Base-by-base conservation (phyloP, 257 asterid species). In the Echium plantagineum region DNA sequence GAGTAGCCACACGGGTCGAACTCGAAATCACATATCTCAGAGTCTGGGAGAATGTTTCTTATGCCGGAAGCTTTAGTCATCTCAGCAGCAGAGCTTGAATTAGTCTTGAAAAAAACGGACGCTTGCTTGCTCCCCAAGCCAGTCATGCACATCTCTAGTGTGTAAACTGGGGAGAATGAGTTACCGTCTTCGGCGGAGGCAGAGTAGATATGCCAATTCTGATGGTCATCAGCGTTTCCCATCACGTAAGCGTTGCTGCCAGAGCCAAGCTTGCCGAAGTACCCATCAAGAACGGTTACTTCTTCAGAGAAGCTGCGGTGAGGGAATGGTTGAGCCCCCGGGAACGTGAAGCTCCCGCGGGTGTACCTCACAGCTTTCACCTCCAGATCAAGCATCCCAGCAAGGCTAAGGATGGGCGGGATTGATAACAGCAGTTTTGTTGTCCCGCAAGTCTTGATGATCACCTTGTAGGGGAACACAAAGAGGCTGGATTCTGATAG, bases 1-100 rank as follows among this genome's bases (percentile, higher is more conserved):
- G 96, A 88, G 77, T 88, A 88, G 3, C 96, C 96, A 38, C 96
- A 88, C 0, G 95, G 96, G 2, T 88, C 94, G 1, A 88, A 88
- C 5, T 88, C 95, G 5, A 85, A 88, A 55, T 88, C 94, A 5
- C 94, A 85, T 22, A 85, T 88, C 17, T 76, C 72, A 0, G 95
- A 83, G 17, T 77, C 72, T 0, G 90, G 96, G 28, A 88, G 90
- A 62, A 85, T 88, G 22, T 78, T 72, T 66, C 83, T 61, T 42
- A 88, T 88, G 66, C 95, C 94, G 15, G 95, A 89, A 6, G 48
- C 66, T 59, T 78, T 77, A 20, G 95, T 89, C 95, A 89, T 89
- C 35, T 38, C 59, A 6, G 74, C 67, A 0, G 89, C 90, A 17
- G 85, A 80, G 78, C 74, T 71, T 5, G 94, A 88, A 38, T 66